Base-by-base conservation (phyloP, 1,284 basidiomycete species). In the Microbotryum silenes-acaulis region DNA sequence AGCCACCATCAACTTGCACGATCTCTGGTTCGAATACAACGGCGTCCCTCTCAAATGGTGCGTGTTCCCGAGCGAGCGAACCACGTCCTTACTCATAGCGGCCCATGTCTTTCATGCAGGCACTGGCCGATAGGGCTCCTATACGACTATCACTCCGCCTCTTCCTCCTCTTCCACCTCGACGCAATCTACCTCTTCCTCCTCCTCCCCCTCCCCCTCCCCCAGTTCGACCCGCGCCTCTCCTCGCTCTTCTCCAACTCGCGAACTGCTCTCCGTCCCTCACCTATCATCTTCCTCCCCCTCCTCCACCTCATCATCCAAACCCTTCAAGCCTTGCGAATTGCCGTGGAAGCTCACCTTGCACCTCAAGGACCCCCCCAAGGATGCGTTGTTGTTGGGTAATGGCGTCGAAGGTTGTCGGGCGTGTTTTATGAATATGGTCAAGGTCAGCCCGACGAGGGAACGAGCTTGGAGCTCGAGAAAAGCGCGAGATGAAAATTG, bases 91-190 rank as follows among this genome's bases (percentile, higher is more conserved):
- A 6, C 27, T 27, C 27, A 27, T 27, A 27, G 27, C 5, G 27
- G 27, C 5, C 27, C 27, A 27, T 27, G 5, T 27, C 27, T 27
- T 4, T 27, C 27, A 4, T 27, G 27, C 27, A 27, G 92, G 91
- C 91, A 97, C 76, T 96, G 92, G 92, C 85, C 92, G 45, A 84
- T 97, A 65, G 92, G 93, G 46, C 80, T 96, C 51, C 83, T 96
- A 67, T 91, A 92, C 72, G 88, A 96, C 74, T 87, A 86, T 72
- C 70, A 54, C 52, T 58, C 48, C 29, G 12, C 56, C 64, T 23
- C 57, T 73, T 61, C 5, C 50, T 33, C 56, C 25, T 9, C 58
- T 21, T 49, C 47, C 10, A 16, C 56, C 29, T 54, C 61, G 31
- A 31, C 31, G 2, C 8, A 31, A 44, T 42, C 79, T 18, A 75